Base-by-base conservation (phyloP, 2,329 filamentous ascomycete species). In the Capronia epimyces region DNA sequence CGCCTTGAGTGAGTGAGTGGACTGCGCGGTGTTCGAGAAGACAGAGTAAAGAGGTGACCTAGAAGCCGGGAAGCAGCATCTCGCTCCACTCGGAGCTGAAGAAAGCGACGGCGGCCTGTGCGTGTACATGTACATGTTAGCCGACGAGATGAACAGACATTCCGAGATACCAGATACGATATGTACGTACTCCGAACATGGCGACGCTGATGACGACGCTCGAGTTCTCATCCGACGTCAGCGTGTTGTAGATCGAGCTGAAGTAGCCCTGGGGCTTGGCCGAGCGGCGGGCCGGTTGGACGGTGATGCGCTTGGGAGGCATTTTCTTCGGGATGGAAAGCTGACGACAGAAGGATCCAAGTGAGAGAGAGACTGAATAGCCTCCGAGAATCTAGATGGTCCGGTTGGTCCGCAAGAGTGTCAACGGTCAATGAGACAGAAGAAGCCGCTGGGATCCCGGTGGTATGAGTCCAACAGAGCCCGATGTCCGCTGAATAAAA, bases 41-140 rank as follows among this genome's bases (percentile, higher is more conserved):
- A 27, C 24, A 10, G 5, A 27, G 24, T 5, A 27, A 10, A 10
- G 24, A 27, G 5, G 24, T 6, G n/a, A n/a, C 7, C 12, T 32
- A 32, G 29, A 32, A 37, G 34, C 81, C 79, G 67, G 83, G 83
- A 58, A 86, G 75, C 52, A 87, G 75, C 62, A 80, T 72, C 65
- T 86, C 83, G 68, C 79, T 79, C 74, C 81, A 83, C 48, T 80
- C 78, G 71, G 82, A 86, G 51, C 81, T 75, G 60, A 87, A 75
- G 67, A 87, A 82, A 31, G 81, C 77, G 47, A 86, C 77, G 37
- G 81, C 82, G 60, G 73, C 78, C 82, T 86, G 51, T 52, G 52
- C 10, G 25, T 32, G 40, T 43, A 34, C 10, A 25, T 32, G 40
- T 43, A 34, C 51, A 59, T 36, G 44, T 46, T 43, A 6, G 51